Base-by-base conservation (phyloP, 2,329 filamentous ascomycete species). In the Camillea tinctor region DNA sequence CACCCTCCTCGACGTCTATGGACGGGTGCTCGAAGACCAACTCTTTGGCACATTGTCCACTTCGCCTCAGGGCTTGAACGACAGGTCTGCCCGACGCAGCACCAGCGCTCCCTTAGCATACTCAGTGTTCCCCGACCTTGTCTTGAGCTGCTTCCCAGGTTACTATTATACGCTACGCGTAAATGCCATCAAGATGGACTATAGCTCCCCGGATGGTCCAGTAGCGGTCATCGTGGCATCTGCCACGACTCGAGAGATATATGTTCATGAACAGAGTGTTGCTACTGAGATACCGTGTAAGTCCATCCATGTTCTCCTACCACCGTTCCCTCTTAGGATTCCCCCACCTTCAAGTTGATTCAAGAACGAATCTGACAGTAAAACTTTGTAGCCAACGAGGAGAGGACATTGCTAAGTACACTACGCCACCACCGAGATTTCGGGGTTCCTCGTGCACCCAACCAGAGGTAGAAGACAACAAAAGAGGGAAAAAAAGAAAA, bases 151-250 rank as follows among this genome's bases (percentile, higher is more conserved):
- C n/a, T n/a, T n/a, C 22, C 58, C 64, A 4, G 69, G 69, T n/a
- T 63, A 55, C 1, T 71, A 68, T 24, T 71, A 68, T 24, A 56
- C 56, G 3, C 55, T 71, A 8, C 66, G 60, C 8, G 60, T 69
- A 40, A 69, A 61, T 36, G 67, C 63, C 20, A 59, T 65, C 26
- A 56, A 57, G 3, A 69, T 71, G 58, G 66, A 71, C 60, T 69
- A 67, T 23, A 51, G 48, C 50, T 60, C 65, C 17, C 56, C 57
- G 36, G 56, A 63, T 20, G 56, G 58, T 5, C 51, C 63, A n/a
- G 56, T 20, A 21, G 63, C 57, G 1, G 53, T 65, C 9, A 53
- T 64, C 9, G 58, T 62, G 4, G 54, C 56, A 3, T 67, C 66
- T 15, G 59, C 59, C 2, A 62, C 40, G 3, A 62, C 64, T 3